phyloP scores from a whole-genome alignment of 1,139 yeast species.

The Barnettozyma hawaiiensis region DNA sequence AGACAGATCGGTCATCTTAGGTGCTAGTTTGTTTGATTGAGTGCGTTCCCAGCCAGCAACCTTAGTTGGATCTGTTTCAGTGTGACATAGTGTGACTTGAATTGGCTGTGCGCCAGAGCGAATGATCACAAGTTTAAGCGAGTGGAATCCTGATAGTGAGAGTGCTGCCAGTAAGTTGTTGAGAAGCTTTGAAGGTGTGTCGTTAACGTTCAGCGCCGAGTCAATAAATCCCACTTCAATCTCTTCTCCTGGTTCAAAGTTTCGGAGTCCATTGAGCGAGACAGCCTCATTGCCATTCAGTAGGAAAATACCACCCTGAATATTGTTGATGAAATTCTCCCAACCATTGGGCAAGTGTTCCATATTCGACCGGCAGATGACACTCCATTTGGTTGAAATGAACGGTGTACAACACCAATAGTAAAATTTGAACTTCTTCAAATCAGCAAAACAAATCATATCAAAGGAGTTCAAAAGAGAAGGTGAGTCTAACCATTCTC shows the following conservation, averaged over 20 bases:
- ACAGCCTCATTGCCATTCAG: constrained; percentile 16
- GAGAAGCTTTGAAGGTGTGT: constrained; percentile 54
- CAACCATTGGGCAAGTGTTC: constrained; percentile 14
- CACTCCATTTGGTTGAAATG: constrained; percentile 42
- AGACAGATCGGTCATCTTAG: constrained; percentile 79
- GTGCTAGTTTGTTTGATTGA: constrained; percentile 62
- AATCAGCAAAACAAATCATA: constrained; percentile 72
- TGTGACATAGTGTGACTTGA: constrained; percentile 18
- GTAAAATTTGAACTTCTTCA: constrained; percentile 79
- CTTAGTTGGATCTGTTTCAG: constrained; percentile 25
- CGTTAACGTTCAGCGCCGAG: constrained; percentile 40
- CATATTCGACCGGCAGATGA: constrained; percentile 3
- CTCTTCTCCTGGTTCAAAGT: constrained; percentile 12
- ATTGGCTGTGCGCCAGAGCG: constrained; percentile 29
- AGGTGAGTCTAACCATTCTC: constrained; percentile 35
- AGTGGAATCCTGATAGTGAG: constrained; percentile 33
- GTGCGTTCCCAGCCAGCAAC: constrained; percentile 91
- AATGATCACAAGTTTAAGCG: constrained; percentile 37
- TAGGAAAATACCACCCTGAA: constrained; percentile 19
- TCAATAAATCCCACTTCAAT: constrained; percentile 52
- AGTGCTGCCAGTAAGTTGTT: constrained; percentile 62
- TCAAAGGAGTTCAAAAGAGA: constrained; percentile 43
- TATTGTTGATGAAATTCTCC: constrained; percentile 13
- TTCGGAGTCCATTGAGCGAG: constrained; percentile 15
- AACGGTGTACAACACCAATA: constrained; percentile 89